Conservation (phyloP, 768 basidiomycete genomes). For the Amanita thiersii region DNA sequence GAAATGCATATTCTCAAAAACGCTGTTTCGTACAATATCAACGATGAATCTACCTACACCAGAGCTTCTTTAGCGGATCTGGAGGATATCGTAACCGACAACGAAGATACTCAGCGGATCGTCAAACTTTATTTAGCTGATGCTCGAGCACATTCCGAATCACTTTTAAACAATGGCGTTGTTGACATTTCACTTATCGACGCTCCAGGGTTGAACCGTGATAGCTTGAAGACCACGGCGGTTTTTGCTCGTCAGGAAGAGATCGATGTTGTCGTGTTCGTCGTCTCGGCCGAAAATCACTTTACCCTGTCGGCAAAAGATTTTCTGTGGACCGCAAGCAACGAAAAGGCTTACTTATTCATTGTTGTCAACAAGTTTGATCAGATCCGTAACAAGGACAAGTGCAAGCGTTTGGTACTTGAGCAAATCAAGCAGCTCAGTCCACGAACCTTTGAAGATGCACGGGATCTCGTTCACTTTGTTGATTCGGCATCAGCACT, state of each 20-base stretch:
- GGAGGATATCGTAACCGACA: conserved; percentile 71
- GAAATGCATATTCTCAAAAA: conserved; percentile 81
- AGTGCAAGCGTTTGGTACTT: conserved; percentile 79
- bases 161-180: conserved; percentile 89
- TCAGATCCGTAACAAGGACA: conserved; percentile 90
- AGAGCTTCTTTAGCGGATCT: conserved; percentile 60
- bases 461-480: conserved; percentile 93
- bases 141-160: conserved; percentile 66
- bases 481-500: conserved; percentile 84
- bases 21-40: conserved; percentile 55
- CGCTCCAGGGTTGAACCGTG: conserved; percentile 94
- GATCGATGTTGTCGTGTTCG: conserved; percentile 98
- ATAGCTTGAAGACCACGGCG: conserved; percentile 90
- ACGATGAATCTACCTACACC: conserved; percentile 72
- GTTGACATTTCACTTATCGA: conserved; percentile 98
- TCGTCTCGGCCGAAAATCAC: conserved; percentile 97
- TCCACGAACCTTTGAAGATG: conserved; percentile 87
- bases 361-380: conserved; percentile 98
- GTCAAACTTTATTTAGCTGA: conserved; percentile 90
- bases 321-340: conserved; percentile 86
- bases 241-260: conserved; percentile 94
- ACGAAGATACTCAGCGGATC: conserved; percentile 62
- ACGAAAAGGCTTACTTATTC: conserved; percentile 97
- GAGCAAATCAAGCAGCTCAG: conserved; percentile 92
- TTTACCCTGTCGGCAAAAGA: conserved; percentile 94